A percentile compares a stretch with the other conserved stretches of the same genome.
Evolutionary conservation across 768 basidiomycete genomes (phyloP).

Genomic region (Tylopilus intermedius): DNA sequence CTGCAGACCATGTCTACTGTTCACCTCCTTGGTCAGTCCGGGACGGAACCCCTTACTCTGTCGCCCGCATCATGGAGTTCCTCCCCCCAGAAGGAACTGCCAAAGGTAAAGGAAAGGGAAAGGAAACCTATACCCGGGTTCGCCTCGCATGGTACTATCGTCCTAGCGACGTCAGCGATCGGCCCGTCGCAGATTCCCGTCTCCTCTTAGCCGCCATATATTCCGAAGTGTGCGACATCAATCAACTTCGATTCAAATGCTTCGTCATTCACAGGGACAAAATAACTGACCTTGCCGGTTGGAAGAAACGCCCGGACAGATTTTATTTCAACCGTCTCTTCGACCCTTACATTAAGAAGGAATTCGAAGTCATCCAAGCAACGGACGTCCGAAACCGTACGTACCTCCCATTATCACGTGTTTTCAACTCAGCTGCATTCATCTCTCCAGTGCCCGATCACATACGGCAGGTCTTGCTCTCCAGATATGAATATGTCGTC

Average conservation of each 20-base stretch:
- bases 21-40: conserved; percentile 89
- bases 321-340: conserved; percentile 96
- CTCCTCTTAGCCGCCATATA: conserved; percentile 93
- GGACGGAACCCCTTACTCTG: conserved; percentile 92
- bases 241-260: conserved; percentile 89
- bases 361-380: conserved; percentile 91
- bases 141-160: conserved; percentile 96
- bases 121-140: conserved; percentile 73
- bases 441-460: conserved; percentile 65
- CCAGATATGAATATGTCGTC: conserved; percentile 91
- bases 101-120: conserved; percentile 61
- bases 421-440: conserved; percentile 11
- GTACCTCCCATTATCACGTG: conserved; percentile 32
- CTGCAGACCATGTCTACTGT: conserved; percentile 92
- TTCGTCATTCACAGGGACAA: conserved; percentile 93
- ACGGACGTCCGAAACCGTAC: conserved; percentile 83
- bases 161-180: conserved; percentile 91
- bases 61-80: conserved; percentile 97
- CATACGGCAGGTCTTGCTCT: conserved; percentile 70
- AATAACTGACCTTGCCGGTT: conserved; percentile 85
- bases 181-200: conserved; percentile 85
- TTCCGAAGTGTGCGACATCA: conserved; percentile 92
- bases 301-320: conserved; percentile 91
- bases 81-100: conserved; percentile 72
- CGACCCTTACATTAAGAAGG: conserved; percentile 96